phyloP scores from a whole-genome alignment of 306 rosid genomes.

The Astragalus glycyphyllos region DNA sequence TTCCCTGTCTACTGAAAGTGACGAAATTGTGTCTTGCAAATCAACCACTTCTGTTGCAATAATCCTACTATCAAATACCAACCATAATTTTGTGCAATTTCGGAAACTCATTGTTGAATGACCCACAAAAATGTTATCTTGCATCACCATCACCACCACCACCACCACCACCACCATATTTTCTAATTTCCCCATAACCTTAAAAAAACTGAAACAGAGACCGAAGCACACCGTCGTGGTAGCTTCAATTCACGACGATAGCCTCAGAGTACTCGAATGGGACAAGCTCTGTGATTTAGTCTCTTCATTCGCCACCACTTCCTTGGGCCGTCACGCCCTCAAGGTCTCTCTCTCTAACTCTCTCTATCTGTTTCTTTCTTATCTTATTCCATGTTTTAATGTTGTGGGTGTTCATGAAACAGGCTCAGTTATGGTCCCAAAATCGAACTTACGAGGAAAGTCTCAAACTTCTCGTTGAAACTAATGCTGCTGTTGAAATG shows the following conservation, averaged over 20 bases:
- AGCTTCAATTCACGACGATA: slow-evolving; percentile 65
- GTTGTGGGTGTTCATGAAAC: slow-evolving; percentile 35
- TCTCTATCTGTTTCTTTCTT: background rate
- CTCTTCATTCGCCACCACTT: slow-evolving; percentile 80
- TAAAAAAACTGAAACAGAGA: slow-evolving; percentile 32
- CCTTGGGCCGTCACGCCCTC: slow-evolving; percentile 77
- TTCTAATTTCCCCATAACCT: slow-evolving; percentile 35
- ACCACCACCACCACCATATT: slow-evolving; percentile 41
- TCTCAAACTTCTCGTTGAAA: slow-evolving; percentile 74
- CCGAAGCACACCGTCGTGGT: slow-evolving; percentile 38
- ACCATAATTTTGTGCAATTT: background rate
- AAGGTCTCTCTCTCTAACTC: slow-evolving; percentile 50
- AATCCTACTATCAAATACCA: background rate
- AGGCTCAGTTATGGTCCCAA: slow-evolving; percentile 78
- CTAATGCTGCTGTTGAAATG: slow-evolving; percentile 90
- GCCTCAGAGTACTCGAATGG: slow-evolving; percentile 89
- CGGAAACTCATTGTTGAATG: background rate
- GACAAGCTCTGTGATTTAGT: slow-evolving; percentile 88
- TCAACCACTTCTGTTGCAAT: no score
- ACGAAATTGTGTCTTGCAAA: no score
- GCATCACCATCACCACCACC: slow-evolving; percentile 31
- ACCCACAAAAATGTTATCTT: slow-evolving; percentile 52
- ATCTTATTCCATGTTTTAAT: no score
- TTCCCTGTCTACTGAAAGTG: no score
- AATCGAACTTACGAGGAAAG: slow-evolving; percentile 74